A percentile compares a stretch with the other conserved stretches of the same genome.
Evolutionary conservation across 2,329 filamentous ascomycete species (phyloP).

Genomic region (Uncinocarpus reesii): DNA sequence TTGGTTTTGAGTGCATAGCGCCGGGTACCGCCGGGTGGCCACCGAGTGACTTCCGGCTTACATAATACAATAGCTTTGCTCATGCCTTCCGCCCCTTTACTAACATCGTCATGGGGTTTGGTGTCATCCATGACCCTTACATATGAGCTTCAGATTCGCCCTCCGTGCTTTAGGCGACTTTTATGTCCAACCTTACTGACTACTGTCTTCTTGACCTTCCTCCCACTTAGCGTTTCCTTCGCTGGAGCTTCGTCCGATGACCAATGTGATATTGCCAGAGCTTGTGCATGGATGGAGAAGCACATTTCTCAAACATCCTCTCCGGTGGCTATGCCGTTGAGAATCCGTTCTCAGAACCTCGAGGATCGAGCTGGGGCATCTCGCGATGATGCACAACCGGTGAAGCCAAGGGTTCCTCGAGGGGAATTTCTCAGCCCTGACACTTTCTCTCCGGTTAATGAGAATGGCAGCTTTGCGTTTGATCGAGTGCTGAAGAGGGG

Average conservation of each 20-base stretch:
- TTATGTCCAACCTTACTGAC: not conserved
- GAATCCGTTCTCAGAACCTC: not conserved
- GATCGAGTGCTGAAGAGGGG: conserved; percentile 88
- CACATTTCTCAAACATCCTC: not conserved
- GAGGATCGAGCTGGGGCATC: not conserved
- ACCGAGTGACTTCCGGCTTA: too few species aligned
- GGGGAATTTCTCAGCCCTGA: conserved; percentile 47
- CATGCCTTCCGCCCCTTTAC: conserved; percentile 1
- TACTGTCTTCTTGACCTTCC: not conserved
- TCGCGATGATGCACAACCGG: not conserved
- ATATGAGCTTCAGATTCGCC: not conserved
- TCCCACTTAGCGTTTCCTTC: too few species aligned
- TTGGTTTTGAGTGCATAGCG: too few species aligned
- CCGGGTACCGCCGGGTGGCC: too few species aligned
- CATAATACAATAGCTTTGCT: not conserved
- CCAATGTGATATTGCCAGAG: conserved; percentile 1
- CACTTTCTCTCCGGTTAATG: conserved; percentile 74
- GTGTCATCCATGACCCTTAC: not conserved
- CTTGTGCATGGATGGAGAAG: conserved; percentile 3
- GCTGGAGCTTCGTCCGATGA: not conserved
- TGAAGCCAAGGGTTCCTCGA: conserved; percentile 22
- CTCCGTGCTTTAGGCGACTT: not conserved
- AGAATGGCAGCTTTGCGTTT: conserved; percentile 92
- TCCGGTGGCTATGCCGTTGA: conserved; percentile 6
- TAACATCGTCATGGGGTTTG: conserved; percentile 3